These are phyloP conservation scores for Leccinum rimulosum DNA, from an alignment of 768 basidiomycete genomes.

Conservation along the genomic window DNA sequence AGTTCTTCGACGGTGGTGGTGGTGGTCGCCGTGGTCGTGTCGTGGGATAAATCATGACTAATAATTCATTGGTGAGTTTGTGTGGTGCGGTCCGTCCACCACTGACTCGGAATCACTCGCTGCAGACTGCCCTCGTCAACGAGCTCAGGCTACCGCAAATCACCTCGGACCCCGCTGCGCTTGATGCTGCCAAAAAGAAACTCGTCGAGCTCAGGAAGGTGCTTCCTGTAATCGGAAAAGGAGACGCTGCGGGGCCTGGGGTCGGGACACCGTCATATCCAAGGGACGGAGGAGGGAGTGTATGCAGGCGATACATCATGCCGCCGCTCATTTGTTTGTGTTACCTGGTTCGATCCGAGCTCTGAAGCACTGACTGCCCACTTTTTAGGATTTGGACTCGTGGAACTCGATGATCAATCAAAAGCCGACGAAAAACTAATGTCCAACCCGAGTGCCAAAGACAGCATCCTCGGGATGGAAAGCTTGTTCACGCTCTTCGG, in stretches of 20 bases:
- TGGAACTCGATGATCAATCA: constrained; percentile 91
- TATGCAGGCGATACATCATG: constrained; percentile 77
- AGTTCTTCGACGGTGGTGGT: too few relatives aligned
- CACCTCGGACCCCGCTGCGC: constrained; percentile 39
- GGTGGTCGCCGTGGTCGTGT: too few relatives aligned
- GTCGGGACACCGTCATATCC: constrained; percentile 67
- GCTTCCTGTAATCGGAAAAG: constrained; percentile 41
- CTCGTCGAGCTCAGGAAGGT: constrained; percentile 67
- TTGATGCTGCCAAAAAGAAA: constrained; percentile 61
- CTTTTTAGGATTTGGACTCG: constrained; percentile 77
- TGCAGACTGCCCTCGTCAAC: constrained; percentile 52
- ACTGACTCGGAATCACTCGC: constrained; percentile 39
- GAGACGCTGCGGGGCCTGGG: background rate
- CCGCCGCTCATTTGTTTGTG: background rate
- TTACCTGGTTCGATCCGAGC: too few relatives aligned
- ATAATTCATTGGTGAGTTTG: too few relatives aligned
- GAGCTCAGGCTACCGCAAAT: constrained; percentile 57
- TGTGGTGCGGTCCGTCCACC: constrained; percentile 16
- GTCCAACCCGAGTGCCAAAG: too few relatives aligned
- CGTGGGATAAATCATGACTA: too few relatives aligned
- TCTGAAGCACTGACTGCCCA: background rate
- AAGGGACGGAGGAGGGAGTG: constrained; percentile 99
- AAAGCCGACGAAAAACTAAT: constrained; percentile 55
- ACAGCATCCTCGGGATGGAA: too few relatives aligned
- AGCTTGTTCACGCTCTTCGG: constrained; percentile 35